These are phyloP conservation scores for Betula pendula DNA, from an alignment of 306 rosid genomes.

Conservation along the genomic window DNA sequence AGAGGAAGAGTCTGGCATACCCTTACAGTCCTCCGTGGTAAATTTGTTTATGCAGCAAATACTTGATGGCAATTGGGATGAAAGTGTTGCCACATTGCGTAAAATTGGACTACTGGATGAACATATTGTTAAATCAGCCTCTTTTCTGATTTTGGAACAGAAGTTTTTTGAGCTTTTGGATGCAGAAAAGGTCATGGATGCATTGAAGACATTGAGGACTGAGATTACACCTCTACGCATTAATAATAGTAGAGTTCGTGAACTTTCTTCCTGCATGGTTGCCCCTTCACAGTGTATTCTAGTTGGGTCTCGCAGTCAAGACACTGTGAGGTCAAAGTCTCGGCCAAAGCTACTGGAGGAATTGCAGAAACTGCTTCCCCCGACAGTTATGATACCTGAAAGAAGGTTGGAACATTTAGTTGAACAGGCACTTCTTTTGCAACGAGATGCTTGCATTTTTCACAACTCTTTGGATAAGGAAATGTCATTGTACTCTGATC, in stretches of 20 bases:
- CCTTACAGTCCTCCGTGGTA: constrained; percentile 65
- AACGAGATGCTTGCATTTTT: constrained; percentile 82
- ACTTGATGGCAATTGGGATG: constrained; percentile 84
- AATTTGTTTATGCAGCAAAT: constrained; percentile 78
- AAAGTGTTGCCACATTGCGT: constrained; percentile 65
- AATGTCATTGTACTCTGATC: constrained; percentile 92
- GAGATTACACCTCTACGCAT: constrained; percentile 75
- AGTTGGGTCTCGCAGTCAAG: constrained; percentile 40
- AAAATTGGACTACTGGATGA: constrained; percentile 71
- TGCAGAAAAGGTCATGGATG: constrained; percentile 67
- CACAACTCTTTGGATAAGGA: constrained; percentile 85
- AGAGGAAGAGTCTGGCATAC: constrained; percentile 96
- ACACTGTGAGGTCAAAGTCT: constrained; percentile 48
- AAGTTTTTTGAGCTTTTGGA: constrained; percentile 82
- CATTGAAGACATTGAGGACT: constrained; percentile 79
- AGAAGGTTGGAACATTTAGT: constrained; percentile 93
- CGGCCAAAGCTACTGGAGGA: constrained; percentile 77
- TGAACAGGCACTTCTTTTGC: constrained; percentile 91
- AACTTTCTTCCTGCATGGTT: constrained; percentile 78
- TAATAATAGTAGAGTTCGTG: constrained; percentile 60
- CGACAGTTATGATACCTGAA: constrained; percentile 87
- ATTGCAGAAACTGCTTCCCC: constrained; percentile 90
- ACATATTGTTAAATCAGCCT: constrained; percentile 57
- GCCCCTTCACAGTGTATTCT: constrained; percentile 42
- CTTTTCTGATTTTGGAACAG: constrained; percentile 81